A percentile compares a stretch with the other conserved stretches of the same genome.
Evolutionary conservation across 208 protist species (phyloP).

Genomic region (Trypanosomatidae sp.): DNA sequence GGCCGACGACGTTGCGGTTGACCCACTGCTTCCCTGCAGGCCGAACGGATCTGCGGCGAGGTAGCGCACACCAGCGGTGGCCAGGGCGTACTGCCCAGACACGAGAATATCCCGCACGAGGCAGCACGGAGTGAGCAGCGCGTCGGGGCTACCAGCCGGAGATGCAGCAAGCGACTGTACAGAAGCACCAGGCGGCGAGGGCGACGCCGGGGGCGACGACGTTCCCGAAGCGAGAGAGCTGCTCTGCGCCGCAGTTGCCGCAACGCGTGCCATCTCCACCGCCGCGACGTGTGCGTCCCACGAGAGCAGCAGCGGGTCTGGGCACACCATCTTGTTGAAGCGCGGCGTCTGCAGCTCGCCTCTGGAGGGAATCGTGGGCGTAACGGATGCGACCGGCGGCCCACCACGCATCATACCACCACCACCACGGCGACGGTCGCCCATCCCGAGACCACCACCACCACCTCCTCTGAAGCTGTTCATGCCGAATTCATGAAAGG

Average conservation of each 20-base stretch:
- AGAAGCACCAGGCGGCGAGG: too few species aligned
- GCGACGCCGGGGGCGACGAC: too few species aligned
- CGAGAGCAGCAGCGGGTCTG: slow-evolving; percentile 37
- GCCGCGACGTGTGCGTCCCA: slow-evolving; percentile 22
- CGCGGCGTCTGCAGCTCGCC: slow-evolving; percentile 58
- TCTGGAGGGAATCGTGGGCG: slow-evolving; percentile 25
- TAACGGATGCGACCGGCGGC: not conserved
- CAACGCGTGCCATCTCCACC: slow-evolving; percentile 9
- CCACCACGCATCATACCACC: too few species aligned
- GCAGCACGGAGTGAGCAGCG: slow-evolving; percentile 39
- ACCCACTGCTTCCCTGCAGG: not conserved
- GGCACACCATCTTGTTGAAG: slow-evolving; percentile 51
- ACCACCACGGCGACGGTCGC: too few species aligned
- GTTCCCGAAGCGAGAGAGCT: too few species aligned
- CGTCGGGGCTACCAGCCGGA: not conserved
- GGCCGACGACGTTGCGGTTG: not conserved
- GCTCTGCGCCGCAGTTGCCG: not conserved
- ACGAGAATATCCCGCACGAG: slow-evolving; percentile 58
- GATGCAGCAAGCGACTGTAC: not conserved
- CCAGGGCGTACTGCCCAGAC: slow-evolving; percentile 40
- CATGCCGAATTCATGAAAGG: slow-evolving; percentile 8
- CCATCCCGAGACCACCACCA: too few species aligned
- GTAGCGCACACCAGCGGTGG: slow-evolving; percentile 31
- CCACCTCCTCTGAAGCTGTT: not conserved
- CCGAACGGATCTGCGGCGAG: too few species aligned